Evolutionary conservation across 2,329 filamentous ascomycete genomes (phyloP).

Genomic region (Fusarium tanahbumbuense): DNA sequence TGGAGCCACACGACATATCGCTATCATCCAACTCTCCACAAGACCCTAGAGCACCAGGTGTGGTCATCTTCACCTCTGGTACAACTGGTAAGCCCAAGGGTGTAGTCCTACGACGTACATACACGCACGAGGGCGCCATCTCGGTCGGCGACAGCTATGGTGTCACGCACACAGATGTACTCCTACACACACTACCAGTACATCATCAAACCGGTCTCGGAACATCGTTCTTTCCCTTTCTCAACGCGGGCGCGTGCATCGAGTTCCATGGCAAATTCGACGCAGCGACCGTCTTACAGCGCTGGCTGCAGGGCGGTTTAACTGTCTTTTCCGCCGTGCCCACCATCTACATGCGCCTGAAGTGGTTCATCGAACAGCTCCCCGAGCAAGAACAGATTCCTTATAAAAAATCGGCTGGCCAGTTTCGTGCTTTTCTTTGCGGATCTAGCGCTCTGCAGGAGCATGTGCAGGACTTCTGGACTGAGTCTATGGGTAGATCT

Average conservation of each 20-base stretch:
- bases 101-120: background rate
- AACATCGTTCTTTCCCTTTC: background rate
- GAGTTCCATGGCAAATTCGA: conserved; percentile 1
- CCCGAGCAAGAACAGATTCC: background rate
- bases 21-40: background rate
- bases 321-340: conserved; percentile 4
- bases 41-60: background rate
- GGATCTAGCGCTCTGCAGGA: background rate
- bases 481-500: background rate
- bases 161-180: background rate
- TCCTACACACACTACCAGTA: background rate
- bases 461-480: conserved; percentile 2
- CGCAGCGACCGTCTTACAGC: background rate
- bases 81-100: background rate
- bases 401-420: background rate
- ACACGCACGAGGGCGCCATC: background rate
- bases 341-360: background rate
- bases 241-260: background rate
- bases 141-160: background rate
- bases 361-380: background rate
- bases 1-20: background rate
- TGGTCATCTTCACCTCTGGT: background rate
- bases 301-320: background rate
- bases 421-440: conserved; percentile 1
- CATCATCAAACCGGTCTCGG: background rate